phyloP scores from a whole-genome alignment of 129 eudicot species.

The Rutidosis leptorrhynchoides region DNA sequence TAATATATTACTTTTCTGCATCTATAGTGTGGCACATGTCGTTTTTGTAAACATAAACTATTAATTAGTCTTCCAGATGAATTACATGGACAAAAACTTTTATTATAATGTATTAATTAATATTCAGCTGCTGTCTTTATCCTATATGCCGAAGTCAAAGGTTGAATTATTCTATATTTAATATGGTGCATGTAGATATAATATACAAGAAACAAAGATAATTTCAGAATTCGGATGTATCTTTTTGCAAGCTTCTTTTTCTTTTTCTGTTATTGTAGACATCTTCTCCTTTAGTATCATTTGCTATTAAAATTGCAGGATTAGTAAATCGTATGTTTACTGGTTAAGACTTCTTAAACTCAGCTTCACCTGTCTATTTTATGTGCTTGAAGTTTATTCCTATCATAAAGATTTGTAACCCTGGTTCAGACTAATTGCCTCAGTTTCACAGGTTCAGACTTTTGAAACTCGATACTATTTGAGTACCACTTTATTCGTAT shows the following conservation, averaged over 20 bases:
- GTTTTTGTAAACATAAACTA: background rate
- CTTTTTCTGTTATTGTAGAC: no score
- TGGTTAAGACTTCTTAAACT: background rate
- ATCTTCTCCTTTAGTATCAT: no score
- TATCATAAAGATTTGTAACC: no score
- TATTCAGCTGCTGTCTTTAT: constrained; percentile 8
- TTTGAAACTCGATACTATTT: no score
- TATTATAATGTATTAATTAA: background rate
- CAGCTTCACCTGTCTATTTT: background rate
- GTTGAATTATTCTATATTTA: background rate
- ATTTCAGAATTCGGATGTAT: no score
- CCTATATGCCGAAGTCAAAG: background rate
- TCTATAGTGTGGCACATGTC: constrained; percentile 1
- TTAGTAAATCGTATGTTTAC: background rate
- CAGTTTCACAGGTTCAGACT: no score
- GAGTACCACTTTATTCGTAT: no score
- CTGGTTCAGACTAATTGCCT: no score
- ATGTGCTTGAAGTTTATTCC: background rate
- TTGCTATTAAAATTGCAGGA: no score
- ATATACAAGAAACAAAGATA: background rate
- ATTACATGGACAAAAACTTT: background rate
- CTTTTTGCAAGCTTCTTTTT: no score
- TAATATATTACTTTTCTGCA: background rate
- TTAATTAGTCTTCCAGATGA: background rate
- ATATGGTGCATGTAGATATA: background rate